Evolutionary conservation across 129 eudicot species (phyloP), one percentile per base, ranked within the genome.

Genomic region (Gnaphalium uliginosum): DNA sequence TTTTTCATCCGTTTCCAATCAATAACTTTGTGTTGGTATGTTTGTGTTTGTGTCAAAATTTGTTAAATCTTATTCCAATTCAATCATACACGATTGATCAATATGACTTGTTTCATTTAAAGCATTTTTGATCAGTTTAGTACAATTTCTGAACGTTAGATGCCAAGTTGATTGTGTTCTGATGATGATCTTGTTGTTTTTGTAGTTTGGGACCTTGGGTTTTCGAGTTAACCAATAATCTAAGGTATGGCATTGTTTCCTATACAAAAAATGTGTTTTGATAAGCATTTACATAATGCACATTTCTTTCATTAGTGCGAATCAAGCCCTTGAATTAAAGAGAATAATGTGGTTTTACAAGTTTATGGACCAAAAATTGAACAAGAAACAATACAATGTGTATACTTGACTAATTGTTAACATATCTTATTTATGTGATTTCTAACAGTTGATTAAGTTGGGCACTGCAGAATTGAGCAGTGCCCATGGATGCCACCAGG

Each of bases 401-500:
- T 80, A 56, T 41, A n/a, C n/a, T n/a, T n/a, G n/a, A n/a, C n/a
- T n/a, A 22, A 15, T 64, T 74, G 66, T 37, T 75, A 23, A 81
- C 71, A 61, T 51, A 14, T 26, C 60, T 77, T 35, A 26, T 71
- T 76, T 53, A 83, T 81, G 76, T 85, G 71, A 58, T 77, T 79
- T 80, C 54, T 78, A 86, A 87, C 84, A 65, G 81, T 80, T 81
- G 90, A 85, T 76, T 72, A 76, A 78, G 83, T 81, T 50, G 95
- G 96, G 95, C 95, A 91, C 95, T 91, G 90, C 97, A 85, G 78
- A 74, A 74, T 60, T 41, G 69, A 83, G 97, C 93, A 81, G 97
- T 94, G 99, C 97, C 97, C 96, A 93, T 94, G 99, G 99, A 94
- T 51, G 87, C 97, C 87, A 83, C 99, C 29, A 79, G 90, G 13